phyloP scores from a whole-genome alignment of 148 eudicot genomes.

The Amaranthus cruentus region DNA sequence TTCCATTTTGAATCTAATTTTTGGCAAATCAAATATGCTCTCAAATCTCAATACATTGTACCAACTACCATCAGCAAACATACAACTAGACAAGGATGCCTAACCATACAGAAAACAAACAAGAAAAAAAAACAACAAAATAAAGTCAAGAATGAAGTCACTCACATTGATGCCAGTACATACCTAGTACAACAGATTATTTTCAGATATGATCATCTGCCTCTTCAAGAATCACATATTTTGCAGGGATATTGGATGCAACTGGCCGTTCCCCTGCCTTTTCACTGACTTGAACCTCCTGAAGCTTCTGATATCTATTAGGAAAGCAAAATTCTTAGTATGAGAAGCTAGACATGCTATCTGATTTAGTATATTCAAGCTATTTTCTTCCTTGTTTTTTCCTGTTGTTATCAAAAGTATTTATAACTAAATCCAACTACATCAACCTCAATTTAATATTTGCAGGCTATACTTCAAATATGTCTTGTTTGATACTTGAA shows the following conservation, averaged over 20 bases:
- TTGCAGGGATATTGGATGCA: slow-evolving; percentile 41
- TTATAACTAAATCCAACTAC: background rate
- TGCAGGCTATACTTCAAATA: background rate
- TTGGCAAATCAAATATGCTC: too few relatives aligned
- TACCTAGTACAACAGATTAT: slow-evolving; percentile 17
- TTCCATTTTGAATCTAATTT: too few relatives aligned
- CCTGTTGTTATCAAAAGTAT: background rate
- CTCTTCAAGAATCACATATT: slow-evolving; percentile 90
- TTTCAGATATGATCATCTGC: slow-evolving; percentile 54
- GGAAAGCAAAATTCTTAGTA: background rate
- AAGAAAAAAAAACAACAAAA: too few relatives aligned
- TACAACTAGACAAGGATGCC: too few relatives aligned
- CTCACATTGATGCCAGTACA: background rate
- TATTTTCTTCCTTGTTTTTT: background rate
- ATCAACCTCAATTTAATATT: background rate
- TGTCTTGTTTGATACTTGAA: background rate
- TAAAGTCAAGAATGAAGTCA: too few relatives aligned
- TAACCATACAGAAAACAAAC: too few relatives aligned
- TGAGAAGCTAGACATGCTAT: slow-evolving; percentile 1
- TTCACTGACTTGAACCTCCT: slow-evolving; percentile 42
- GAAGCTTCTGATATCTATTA: slow-evolving; percentile 69
- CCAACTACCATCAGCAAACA: too few relatives aligned
- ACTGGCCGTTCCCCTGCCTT: slow-evolving; percentile 25
- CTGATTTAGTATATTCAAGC: background rate
- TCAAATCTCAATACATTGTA: too few relatives aligned